These are phyloP conservation scores for Aspergillus alliaceus DNA, from an alignment of 2,329 filamentous ascomycete species.

Conservation along the genomic window DNA sequence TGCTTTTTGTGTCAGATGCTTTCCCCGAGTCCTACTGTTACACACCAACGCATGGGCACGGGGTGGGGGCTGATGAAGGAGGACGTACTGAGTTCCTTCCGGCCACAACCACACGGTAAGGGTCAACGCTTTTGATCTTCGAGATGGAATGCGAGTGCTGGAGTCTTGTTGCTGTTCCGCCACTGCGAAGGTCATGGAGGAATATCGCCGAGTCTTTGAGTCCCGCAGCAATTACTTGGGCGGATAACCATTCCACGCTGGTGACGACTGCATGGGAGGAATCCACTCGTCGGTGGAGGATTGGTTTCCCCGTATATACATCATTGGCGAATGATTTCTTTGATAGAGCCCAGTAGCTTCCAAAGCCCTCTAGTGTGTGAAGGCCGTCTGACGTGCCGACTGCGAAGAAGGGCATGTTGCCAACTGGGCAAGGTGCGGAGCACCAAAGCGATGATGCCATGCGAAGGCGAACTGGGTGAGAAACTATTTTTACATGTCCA, in stretches of 20 bases:
- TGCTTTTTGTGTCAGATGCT: conserved; percentile 16
- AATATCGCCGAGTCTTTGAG: conserved; percentile 34
- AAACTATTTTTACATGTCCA: conserved; percentile 16
- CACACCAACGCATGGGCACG: background rate
- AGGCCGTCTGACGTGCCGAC: conserved; percentile 40
- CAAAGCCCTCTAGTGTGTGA: conserved; percentile 30
- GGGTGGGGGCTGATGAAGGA: background rate
- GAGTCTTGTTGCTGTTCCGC: conserved; percentile 31
- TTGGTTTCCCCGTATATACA: conserved; percentile 11
- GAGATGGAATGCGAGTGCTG: conserved; percentile 36
- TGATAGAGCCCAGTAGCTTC: conserved; percentile 29
- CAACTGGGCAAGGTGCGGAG: conserved; percentile 34
- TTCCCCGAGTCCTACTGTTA: background rate
- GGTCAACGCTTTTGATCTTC: conserved; percentile 37
- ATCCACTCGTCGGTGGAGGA: conserved; percentile 17
- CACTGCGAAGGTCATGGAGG: conserved; percentile 37
- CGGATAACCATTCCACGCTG: conserved; percentile 40
- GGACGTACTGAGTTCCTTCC: conserved; percentile 32
- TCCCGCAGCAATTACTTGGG: conserved; percentile 37
- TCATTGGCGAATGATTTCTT: conserved; percentile 27
- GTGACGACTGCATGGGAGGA: conserved; percentile 31
- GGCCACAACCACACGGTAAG: conserved; percentile 35
- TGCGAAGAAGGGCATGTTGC: conserved; percentile 33
- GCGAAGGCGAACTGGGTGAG: conserved; percentile 28
- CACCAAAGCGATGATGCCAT: conserved; percentile 35